Conservation (phyloP, 495 filamentous ascomycete species). For the Aspergillus nanangensis region DNA sequence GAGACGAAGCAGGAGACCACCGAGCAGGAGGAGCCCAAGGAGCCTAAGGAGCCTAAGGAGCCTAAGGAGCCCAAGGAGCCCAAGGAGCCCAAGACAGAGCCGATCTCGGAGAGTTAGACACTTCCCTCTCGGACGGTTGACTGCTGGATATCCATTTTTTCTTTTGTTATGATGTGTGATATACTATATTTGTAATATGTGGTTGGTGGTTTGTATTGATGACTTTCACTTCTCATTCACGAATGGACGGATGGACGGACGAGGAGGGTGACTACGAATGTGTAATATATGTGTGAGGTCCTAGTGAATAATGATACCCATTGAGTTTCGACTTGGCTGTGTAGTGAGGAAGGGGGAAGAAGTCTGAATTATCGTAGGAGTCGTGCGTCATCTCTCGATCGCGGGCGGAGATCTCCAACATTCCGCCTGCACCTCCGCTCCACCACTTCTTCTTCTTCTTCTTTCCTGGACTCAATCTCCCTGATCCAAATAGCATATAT, state of each 20-base stretch:
- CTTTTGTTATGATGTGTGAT: slow-evolving; percentile 9
- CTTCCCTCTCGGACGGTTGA: background rate
- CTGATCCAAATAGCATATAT: background rate
- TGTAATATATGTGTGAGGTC: slow-evolving; percentile 29
- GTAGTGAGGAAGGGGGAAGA: too few species aligned
- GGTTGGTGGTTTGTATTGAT: too few species aligned
- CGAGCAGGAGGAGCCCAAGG: slow-evolving; percentile 3
- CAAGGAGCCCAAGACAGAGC: background rate
- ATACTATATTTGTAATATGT: too few species aligned
- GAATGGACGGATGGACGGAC: slow-evolving; percentile 8
- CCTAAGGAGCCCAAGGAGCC: slow-evolving; percentile 6
- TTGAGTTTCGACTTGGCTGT: slow-evolving; percentile 12
- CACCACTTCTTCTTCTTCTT: too few species aligned
- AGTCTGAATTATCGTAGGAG: too few species aligned
- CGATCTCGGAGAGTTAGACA: background rate
- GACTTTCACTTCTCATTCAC: too few species aligned
- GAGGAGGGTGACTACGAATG: slow-evolving; percentile 7
- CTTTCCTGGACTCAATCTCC: too few species aligned
- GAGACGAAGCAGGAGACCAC: slow-evolving; percentile 7
- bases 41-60: too few species aligned
- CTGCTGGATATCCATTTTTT: too few species aligned
- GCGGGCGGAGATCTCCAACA: too few species aligned
- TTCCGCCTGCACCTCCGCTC: too few species aligned
- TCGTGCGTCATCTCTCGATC: too few species aligned
- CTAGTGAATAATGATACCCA: slow-evolving; percentile 38